Conservation (phyloP, 352 stramenopile genomes). For the Pythium inflatum region DNA sequence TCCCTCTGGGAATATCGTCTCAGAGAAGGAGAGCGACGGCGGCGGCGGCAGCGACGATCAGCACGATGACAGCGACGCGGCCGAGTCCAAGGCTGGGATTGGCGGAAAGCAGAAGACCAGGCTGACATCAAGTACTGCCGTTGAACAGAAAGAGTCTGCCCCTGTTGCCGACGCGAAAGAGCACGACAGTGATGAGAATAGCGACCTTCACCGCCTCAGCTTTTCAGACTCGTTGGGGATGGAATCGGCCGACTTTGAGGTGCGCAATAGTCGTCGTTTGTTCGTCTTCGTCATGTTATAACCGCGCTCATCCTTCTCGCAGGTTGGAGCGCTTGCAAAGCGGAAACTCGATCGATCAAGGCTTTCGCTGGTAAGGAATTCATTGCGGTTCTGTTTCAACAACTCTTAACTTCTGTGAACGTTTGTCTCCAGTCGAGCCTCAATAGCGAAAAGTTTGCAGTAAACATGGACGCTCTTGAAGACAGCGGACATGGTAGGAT, state of each 20-base stretch:
- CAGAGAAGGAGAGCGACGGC: slow-evolving; percentile 9
- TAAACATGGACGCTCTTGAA: slow-evolving; percentile 64
- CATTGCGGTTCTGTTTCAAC: background rate
- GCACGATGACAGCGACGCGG: slow-evolving; percentile 1
- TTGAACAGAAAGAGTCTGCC: background rate
- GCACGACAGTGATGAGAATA: slow-evolving; percentile 17
- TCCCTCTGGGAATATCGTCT: slow-evolving; percentile 11
- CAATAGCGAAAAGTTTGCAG: slow-evolving; percentile 76
- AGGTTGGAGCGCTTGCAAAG: slow-evolving; percentile 60
- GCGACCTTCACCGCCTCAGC: slow-evolving; percentile 39
- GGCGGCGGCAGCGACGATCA: slow-evolving; percentile 13
- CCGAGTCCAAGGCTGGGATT: background rate
- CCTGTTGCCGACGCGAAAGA: background rate
- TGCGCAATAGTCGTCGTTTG: slow-evolving; percentile 17
- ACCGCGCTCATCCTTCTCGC: background rate
- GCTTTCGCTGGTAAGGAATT: slow-evolving; percentile 49
- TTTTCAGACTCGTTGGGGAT: slow-evolving; percentile 77
- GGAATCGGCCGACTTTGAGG: slow-evolving; percentile 81
- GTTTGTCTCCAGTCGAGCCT: slow-evolving; percentile 56
- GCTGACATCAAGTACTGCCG: background rate
- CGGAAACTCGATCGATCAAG: slow-evolving; percentile 47
- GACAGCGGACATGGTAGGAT: slow-evolving; percentile 45
- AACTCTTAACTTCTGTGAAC: background rate
- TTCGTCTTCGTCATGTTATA: background rate
- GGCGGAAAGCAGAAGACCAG: background rate